Conservation (phyloP, 2,329 filamentous ascomycete genomes). For the Sporothrix pallida region DNA sequence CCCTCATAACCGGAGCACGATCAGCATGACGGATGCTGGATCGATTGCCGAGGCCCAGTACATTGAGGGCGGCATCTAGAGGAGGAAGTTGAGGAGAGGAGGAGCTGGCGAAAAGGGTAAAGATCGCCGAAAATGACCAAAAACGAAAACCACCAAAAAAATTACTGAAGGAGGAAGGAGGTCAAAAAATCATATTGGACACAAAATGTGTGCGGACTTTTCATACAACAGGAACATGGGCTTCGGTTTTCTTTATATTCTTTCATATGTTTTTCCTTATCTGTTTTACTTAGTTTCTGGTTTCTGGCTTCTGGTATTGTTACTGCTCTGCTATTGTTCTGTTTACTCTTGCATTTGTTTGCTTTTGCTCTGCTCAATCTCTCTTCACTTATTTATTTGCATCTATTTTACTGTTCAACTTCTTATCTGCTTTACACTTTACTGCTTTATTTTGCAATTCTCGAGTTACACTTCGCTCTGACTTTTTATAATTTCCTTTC, state of each 20-base stretch:
- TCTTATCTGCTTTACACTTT: neutral
- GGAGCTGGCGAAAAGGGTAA: neutral
- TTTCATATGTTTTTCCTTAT: constrained; percentile 19
- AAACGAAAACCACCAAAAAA: neutral
- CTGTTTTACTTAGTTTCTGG: constrained; percentile 6
- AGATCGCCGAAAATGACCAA: no score
- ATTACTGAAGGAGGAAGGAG: neutral
- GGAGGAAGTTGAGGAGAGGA: neutral
- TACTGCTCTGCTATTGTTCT: neutral
- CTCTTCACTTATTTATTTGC: neutral
- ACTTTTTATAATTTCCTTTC: constrained; percentile 21
- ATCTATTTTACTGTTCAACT: neutral
- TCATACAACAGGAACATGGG: constrained; percentile 16
- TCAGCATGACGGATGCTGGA: constrained; percentile 44
- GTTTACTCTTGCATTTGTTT: neutral
- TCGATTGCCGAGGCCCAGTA: constrained; percentile 30
- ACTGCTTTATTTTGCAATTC: neutral
- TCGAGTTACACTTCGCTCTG: constrained; percentile 1
- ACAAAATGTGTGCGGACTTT: constrained; percentile 6
- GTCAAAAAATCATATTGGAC: neutral
- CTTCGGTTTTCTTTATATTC: neutral
- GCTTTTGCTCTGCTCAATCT: neutral
- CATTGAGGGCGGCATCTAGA: constrained; percentile 28
- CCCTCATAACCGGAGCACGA: constrained; percentile 45
- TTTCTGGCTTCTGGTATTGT: neutral